A percentile compares a stretch with the other conserved stretches of the same genome.
Evolutionary conservation across 2,329 filamentous ascomycete genomes (phyloP).

Genomic region (Aspergillus piperis): DNA sequence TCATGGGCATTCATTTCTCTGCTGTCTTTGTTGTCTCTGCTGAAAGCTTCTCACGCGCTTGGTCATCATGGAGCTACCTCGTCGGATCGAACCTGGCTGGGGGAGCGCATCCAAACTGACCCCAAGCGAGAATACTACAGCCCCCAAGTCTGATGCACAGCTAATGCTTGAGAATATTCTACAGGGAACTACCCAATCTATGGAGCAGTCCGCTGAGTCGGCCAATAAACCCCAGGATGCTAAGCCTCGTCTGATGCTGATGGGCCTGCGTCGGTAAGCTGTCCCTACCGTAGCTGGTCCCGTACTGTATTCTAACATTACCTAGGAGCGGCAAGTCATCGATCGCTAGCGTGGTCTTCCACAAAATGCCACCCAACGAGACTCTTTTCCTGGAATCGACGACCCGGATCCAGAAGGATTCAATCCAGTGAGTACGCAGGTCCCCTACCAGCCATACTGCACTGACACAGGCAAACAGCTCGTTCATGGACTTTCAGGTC

Average conservation of each 20-base stretch:
- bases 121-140: too few species aligned
- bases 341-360: constrained; percentile 98
- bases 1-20: not conserved
- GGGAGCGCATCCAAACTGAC: not conserved
- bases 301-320: constrained; percentile 18
- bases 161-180: constrained; percentile 23
- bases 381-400: constrained; percentile 96
- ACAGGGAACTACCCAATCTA: constrained; percentile 34
- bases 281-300: not conserved
- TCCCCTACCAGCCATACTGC: not conserved
- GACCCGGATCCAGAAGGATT: constrained; percentile 89
- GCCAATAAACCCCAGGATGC: constrained; percentile 55
- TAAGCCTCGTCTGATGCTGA: constrained; percentile 84
- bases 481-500: constrained; percentile 98
- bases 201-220: constrained; percentile 27
- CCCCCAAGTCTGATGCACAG: constrained; percentile 3
- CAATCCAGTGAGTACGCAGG: constrained; percentile 73
- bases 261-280: constrained; percentile 87
- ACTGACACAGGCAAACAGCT: constrained; percentile 56
- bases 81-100: not conserved
- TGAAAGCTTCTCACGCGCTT: not conserved
- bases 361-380: constrained; percentile 94
- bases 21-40: not conserved
- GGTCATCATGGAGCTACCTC: not conserved
- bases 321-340: constrained; percentile 94